Base-by-base conservation (phyloP, 768 basidiomycete species). In the Boletus edulis region DNA sequence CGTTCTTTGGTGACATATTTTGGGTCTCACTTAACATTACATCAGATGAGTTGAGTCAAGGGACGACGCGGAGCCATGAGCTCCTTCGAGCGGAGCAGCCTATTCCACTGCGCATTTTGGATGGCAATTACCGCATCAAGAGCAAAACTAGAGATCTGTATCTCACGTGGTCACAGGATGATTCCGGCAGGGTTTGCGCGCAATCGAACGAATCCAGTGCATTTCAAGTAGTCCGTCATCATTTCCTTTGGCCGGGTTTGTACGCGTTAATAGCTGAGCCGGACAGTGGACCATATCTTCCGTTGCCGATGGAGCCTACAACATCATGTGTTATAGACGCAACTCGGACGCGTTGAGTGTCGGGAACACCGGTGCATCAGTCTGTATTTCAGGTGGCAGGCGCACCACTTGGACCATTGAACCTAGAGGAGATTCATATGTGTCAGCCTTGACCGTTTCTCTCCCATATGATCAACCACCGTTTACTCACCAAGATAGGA, bases 351-450 rank as follows among this genome's bases (percentile, higher is more conserved):
- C 12, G n/a, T 38, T 52, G 51, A 38, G n/a, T 46, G 14, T 11
- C 2, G 41, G 32, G 43, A 45, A 12, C 8, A 0, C 43, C 18
- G 29, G 29, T 13, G 24, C 24, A 35, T 15, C 20, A 20, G 20
- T 52, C 10, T 45, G 50, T 27, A 34, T 20, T 10, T 12, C 22
- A 9, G 44, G 14, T 24, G 12, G 38, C 4, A 15, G 3, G 24
- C 38, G n/a, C 4, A 40, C 52, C 17, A 46, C 49, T 24, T 55
- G 54, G 49, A 55, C 48, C 20, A 44, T 55, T 18, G 54, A 55
- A n/a, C 43, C 42, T 8, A 51, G 54, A 22, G 49, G 54, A 10
- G 38, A 45, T 24, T 20, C 43, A 45, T 51, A 40, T 12, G 49
- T 55, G 54, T 55, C 22, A 39, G 49, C 2, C 12, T 46, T 32